Percentiles rank a stretch among this genome's conserved stretches.
Evolutionary conservation across 2,329 filamentous ascomycete species (phyloP).

Genomic region (Phoma herbarum): DNA sequence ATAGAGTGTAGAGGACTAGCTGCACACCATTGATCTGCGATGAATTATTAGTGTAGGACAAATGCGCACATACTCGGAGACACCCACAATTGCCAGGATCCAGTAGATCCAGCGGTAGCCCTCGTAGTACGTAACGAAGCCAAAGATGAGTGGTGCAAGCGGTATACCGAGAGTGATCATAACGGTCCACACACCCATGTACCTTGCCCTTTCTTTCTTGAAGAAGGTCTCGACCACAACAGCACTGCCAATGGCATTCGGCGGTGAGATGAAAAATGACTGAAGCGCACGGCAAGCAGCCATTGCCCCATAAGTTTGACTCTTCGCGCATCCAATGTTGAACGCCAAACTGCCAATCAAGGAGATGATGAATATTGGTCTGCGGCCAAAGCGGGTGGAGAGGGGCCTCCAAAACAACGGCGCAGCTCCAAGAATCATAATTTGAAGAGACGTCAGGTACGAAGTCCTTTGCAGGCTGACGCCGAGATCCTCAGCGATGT

Average conservation of each 20-base stretch:
- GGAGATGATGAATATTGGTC: slow-evolving; percentile 64
- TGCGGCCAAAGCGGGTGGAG: slow-evolving; percentile 62
- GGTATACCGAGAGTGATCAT: slow-evolving; percentile 62
- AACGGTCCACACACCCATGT: slow-evolving; percentile 67
- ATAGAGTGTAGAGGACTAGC: slow-evolving; percentile 64
- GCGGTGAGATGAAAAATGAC: slow-evolving; percentile 65
- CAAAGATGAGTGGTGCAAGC: slow-evolving; percentile 52
- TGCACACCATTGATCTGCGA: slow-evolving; percentile 64
- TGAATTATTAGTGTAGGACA: background rate
- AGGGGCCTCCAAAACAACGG: slow-evolving; percentile 67
- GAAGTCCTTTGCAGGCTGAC: slow-evolving; percentile 59
- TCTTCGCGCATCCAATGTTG: slow-evolving; percentile 64
- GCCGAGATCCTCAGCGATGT: slow-evolving; percentile 61
- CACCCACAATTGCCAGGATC: slow-evolving; percentile 62
- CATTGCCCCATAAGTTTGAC: slow-evolving; percentile 60
- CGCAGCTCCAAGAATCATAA: slow-evolving; percentile 62
- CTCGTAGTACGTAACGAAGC: slow-evolving; percentile 60
- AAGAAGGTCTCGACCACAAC: slow-evolving; percentile 68
- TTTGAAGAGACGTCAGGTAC: slow-evolving; percentile 66
- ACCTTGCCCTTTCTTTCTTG: slow-evolving; percentile 62
- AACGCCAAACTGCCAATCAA: slow-evolving; percentile 58
- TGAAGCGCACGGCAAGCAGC: slow-evolving; percentile 62
- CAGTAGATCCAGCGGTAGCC: slow-evolving; percentile 69
- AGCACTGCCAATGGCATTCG: slow-evolving; percentile 63
- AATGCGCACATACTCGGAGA: background rate